A percentile compares a stretch with the other conserved stretches of the same genome.
Conservation (phyloP, 2,329 filamentous ascomycete genomes). For the Alternaria incomplexa region DNA sequence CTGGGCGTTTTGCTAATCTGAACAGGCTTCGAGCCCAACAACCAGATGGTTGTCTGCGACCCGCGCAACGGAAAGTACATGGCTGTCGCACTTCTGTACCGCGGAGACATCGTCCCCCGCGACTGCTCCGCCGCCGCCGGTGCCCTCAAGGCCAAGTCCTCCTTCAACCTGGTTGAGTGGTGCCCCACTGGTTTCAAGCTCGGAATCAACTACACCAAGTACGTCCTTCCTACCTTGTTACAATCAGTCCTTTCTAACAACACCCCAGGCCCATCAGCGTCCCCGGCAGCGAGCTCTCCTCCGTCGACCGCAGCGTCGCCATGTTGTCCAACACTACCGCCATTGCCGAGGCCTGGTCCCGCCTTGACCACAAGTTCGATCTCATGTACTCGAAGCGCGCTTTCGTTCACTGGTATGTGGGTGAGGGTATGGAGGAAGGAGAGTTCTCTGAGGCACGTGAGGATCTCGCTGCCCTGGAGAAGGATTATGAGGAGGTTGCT, state of each 20-base stretch:
- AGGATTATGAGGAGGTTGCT: constrained; percentile 86
- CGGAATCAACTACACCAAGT: constrained; percentile 73
- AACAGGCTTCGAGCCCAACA: constrained; percentile 75
- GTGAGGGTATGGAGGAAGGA: constrained; percentile 91
- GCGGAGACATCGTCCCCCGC: constrained; percentile 72
- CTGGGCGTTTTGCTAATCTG: constrained; percentile 32
- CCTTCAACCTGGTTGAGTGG: constrained; percentile 78
- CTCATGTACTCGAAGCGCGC: constrained; percentile 81
- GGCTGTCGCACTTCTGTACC: constrained; percentile 75
- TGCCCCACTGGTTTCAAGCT: constrained; percentile 79
- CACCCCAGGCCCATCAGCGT: constrained; percentile 86
- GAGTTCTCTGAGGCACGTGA: constrained; percentile 88
- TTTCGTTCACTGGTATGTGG: constrained; percentile 81
- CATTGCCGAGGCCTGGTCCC: constrained; percentile 75
- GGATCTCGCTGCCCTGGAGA: constrained; percentile 83
- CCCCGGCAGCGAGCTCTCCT: constrained; percentile 94
- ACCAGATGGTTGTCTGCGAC: constrained; percentile 79
- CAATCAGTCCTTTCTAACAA: constrained; percentile 1
- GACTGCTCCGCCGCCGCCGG: constrained; percentile 72
- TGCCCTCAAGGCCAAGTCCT: constrained; percentile 72
- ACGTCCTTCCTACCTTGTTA: constrained; percentile 6
- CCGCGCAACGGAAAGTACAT: constrained; percentile 79
- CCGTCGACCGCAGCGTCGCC: constrained; percentile 93
- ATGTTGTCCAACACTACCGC: constrained; percentile 79
- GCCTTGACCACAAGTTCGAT: constrained; percentile 76